phyloP scores from a whole-genome alignment of 2,329 filamentous ascomycete species.

The Venturia oleaginea region DNA sequence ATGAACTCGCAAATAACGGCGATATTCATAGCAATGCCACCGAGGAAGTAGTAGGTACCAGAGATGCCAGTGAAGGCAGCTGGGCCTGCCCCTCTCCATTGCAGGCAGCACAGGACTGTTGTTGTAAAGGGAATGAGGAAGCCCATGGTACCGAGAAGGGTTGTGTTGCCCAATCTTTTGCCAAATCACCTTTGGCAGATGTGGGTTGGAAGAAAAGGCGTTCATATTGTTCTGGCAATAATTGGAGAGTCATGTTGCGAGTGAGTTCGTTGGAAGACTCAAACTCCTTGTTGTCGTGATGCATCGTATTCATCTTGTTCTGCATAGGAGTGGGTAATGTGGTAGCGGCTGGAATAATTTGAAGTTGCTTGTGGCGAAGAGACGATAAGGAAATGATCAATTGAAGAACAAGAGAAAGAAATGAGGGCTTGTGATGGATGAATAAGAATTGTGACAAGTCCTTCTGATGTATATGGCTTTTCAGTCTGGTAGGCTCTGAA shows the following conservation, averaged over 20 bases:
- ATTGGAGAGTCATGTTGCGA: not conserved
- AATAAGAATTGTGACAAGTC: not conserved
- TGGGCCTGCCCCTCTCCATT: constrained; percentile 16
- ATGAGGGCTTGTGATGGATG: not conserved
- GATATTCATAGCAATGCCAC: constrained; percentile 20
- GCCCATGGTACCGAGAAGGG: constrained; percentile 20
- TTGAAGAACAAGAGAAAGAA: not conserved
- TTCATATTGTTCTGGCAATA: not conserved
- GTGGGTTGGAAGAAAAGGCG: not conserved
- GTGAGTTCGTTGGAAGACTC: not conserved
- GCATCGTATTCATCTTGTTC: not conserved
- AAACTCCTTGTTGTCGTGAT: not conserved
- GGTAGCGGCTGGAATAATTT: not conserved
- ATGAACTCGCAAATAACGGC: constrained; percentile 23
- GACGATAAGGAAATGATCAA: not conserved
- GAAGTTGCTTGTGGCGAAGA: not conserved
- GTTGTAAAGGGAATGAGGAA: constrained; percentile 23
- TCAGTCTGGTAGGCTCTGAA: not conserved
- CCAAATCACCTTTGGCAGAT: not conserved
- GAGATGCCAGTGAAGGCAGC: constrained; percentile 18
- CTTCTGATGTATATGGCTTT: not conserved
- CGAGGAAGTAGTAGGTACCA: constrained; percentile 23
- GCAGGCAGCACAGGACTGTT: constrained; percentile 20
- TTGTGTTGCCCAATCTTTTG: not conserved
- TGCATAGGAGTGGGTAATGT: not conserved